Conservation (phyloP, 1,284 basidiomycete species). For the Naganishia sp. region DNA sequence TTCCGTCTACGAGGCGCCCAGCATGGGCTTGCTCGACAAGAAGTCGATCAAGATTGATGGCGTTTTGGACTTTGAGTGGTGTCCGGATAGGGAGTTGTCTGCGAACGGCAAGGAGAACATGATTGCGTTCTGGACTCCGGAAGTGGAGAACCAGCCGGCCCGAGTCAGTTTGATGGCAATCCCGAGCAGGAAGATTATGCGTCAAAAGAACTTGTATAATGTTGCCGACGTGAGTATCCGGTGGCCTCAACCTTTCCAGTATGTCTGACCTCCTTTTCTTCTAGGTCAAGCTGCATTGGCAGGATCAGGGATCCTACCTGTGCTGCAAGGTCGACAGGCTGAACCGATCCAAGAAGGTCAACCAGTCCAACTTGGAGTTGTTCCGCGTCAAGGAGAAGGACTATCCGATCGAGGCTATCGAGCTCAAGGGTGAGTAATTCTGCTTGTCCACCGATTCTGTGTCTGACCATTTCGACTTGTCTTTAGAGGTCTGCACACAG, state of each 20-base stretch:
- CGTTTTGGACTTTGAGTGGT: conserved; percentile 99
- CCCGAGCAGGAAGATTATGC: conserved; percentile 78
- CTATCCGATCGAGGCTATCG: conserved; percentile 95
- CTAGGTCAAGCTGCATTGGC: conserved; percentile 98
- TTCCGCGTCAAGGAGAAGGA: conserved; percentile 98
- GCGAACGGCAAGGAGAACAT: conserved; percentile 72
- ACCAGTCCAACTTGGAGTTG: conserved; percentile 97
- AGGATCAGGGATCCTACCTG: conserved; percentile 97
- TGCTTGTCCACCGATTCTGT: conserved; percentile 3
- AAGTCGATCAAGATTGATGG: conserved; percentile 98
- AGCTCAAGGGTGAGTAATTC: conserved; percentile 74
- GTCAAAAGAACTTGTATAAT: conserved; percentile 98
- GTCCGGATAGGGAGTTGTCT: conserved; percentile 69
- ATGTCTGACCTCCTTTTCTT: not conserved
- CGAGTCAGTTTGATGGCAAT: conserved; percentile 90
- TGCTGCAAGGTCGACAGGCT: conserved; percentile 99
- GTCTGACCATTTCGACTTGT: not conserved
- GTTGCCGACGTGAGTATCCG: conserved; percentile 78
- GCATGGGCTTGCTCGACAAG: conserved; percentile 93
- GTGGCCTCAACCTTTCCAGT: not conserved
- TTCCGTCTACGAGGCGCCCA: conserved; percentile 92
- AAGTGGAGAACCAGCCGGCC: conserved; percentile 94
- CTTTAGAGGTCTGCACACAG: conserved; percentile 86
- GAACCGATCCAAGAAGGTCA: conserved; percentile 98
- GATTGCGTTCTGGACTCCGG: conserved; percentile 97